A percentile compares a stretch with the other conserved stretches of the same genome.
Evolutionary conservation across 306 rosid genomes (phyloP).

Genomic region (Begonia peltatifolia): DNA sequence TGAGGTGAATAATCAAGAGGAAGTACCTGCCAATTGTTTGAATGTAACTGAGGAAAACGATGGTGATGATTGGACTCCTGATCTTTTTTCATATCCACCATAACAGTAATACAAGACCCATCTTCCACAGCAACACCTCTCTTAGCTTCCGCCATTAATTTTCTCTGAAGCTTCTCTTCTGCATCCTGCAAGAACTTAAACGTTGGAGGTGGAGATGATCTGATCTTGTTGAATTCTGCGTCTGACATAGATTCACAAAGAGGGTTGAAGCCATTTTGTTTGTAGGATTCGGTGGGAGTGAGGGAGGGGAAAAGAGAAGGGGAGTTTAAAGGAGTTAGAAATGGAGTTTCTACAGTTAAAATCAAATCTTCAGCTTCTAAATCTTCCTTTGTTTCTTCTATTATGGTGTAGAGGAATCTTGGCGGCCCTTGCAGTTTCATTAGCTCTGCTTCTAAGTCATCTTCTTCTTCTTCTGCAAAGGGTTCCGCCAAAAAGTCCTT

Average conservation of each 20-base stretch:
- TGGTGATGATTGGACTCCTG: too few species aligned
- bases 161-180: conserved; percentile 27
- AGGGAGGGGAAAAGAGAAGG: conserved; percentile 70
- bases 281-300: conserved; percentile 37
- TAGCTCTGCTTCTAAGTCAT: conserved; percentile 33
- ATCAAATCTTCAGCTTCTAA: conserved; percentile 65
- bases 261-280: conserved; percentile 55
- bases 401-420: conserved; percentile 77
- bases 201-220: conserved; percentile 97
- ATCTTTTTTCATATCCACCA: too few species aligned
- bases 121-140: too few species aligned
- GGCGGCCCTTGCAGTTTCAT: conserved; percentile 71
- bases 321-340: conserved; percentile 68
- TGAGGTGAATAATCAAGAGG: too few species aligned
- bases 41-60: too few species aligned
- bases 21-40: too few species aligned
- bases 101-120: too few species aligned
- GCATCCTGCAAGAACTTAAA: conserved; percentile 92
- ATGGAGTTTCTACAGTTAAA: conserved; percentile 69
- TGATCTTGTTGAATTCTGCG: conserved; percentile 69
- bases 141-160: too few species aligned
- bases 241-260: conserved; percentile 61
- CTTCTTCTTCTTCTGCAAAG: conserved; percentile 32
- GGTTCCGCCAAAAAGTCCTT: conserved; percentile 40
- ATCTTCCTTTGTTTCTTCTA: conserved; percentile 92